Base-by-base conservation (phyloP, 139 green algal species). In the Picochlorum costavermella region DNA sequence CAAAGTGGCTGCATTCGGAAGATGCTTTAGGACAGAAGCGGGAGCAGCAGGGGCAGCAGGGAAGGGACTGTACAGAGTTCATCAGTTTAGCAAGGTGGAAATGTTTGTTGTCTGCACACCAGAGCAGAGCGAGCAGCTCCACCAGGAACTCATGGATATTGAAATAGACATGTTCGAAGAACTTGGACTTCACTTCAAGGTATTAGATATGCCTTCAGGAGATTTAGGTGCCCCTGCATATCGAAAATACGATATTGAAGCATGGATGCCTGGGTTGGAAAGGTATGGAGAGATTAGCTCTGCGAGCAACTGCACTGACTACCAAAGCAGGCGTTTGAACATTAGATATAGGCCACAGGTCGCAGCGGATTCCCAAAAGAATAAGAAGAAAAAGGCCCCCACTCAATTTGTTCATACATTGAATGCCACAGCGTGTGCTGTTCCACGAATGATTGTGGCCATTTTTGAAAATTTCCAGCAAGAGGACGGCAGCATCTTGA, bases 61-160 rank as follows among this genome's bases (percentile, higher is more conserved):
- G 56, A 87, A 84, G 71, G 94, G 94, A 1, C 77, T 99, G 36
- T 99, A 98, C 78, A 78, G 94, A 11, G 86, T 99, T 63, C 94
- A 99, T 72, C 94, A 99, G 76, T 99, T 99, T 80, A 92, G 75
- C 79, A 99, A 99, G 82, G 90, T 97, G 55, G 94, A 98, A 78
- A 93, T 98, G 87, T 98, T 98, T 85, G 87, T 96, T 60, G 20
- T 99, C 43, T 76, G 69, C 75, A 95, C 86, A 0, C 89, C 94
- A 2, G 78, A 89, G 61, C 87, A 98, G 79, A 88, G 73, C 43
- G 84, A 97, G 8, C 83, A 71, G 17, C 62, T 98, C 56, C 89
- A 96, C 57, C 49, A 94, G 56, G 84, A 95, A 75, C 84, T 96
- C 26, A 63, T 86, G 3, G 63, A 71, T 4, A 68, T 96, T n/a